These are phyloP conservation scores for Vanrija humicola DNA, from an alignment of 1,284 basidiomycete genomes.

Conservation along the genomic window DNA sequence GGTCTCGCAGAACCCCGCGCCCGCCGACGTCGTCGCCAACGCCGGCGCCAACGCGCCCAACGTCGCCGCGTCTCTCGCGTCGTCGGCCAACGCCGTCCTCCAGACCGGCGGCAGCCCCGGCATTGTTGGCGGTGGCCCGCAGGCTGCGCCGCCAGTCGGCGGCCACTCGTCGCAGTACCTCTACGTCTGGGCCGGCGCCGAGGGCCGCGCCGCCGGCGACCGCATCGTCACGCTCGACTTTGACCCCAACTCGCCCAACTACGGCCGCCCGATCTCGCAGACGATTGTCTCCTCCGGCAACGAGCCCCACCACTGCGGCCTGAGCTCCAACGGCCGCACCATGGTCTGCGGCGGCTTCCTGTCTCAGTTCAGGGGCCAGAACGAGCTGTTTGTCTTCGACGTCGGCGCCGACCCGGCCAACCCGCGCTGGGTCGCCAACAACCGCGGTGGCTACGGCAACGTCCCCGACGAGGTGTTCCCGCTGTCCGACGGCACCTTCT, in stretches of 20 bases:
- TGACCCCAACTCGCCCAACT: slow-evolving; percentile 6
- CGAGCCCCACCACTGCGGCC: slow-evolving; percentile 19
- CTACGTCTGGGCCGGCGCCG: slow-evolving; percentile 14
- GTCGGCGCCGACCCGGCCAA: slow-evolving; percentile 6
- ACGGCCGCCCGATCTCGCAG: slow-evolving; percentile 8
- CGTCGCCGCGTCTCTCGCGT: too few species aligned
- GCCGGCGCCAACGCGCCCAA: too few species aligned
- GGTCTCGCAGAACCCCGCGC: too few species aligned
- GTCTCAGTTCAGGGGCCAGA: slow-evolving; percentile 8
- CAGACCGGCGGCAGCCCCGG: too few species aligned
- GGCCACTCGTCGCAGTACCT: slow-evolving; percentile 6
- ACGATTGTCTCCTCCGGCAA: slow-evolving; percentile 6
- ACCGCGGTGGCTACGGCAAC: neutral
- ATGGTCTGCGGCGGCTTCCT: slow-evolving; percentile 16
- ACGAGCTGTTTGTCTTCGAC: slow-evolving; percentile 15
- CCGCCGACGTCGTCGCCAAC: too few species aligned
- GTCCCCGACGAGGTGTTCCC: slow-evolving; percentile 15
- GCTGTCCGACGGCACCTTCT: slow-evolving; percentile 8
- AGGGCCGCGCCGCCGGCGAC: slow-evolving; percentile 7
- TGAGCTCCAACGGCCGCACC: neutral
- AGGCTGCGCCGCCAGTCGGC: too few species aligned
- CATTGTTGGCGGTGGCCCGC: too few species aligned
- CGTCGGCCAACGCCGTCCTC: too few species aligned
- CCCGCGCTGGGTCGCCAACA: slow-evolving; percentile 1
- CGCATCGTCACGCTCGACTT: slow-evolving; percentile 17